These are phyloP conservation scores for Nigrospora sphaerica DNA, from an alignment of 2,329 filamentous ascomycete genomes.

Conservation along the genomic window DNA sequence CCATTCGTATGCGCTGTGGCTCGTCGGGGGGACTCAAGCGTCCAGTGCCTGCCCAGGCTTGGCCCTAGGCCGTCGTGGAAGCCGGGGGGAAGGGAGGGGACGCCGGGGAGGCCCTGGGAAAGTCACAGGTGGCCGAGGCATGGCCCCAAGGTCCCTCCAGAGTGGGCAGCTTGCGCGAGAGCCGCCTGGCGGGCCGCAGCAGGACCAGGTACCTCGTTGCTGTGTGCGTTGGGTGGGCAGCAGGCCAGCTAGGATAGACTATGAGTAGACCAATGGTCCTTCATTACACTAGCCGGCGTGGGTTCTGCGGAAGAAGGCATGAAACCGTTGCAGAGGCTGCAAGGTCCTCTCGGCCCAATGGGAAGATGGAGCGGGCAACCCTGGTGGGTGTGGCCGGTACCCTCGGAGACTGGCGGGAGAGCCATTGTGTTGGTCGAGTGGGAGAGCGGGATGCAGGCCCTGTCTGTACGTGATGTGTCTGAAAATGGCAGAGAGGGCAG, in stretches of 20 bases:
- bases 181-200: background rate
- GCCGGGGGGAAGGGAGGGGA: too few species aligned
- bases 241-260: constrained; percentile 33
- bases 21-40: too few species aligned
- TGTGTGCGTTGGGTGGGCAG: constrained; percentile 1
- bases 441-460: constrained; percentile 1
- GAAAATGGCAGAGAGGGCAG: background rate
- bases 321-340: constrained; percentile 36
- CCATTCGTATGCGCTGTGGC: too few species aligned
- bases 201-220: constrained; percentile 2
- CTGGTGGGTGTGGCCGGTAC: constrained; percentile 20
- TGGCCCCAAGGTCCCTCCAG: background rate
- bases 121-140: too few species aligned
- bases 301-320: constrained; percentile 44
- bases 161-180: constrained; percentile 4
- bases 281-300: constrained; percentile 35
- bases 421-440: too few species aligned
- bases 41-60: too few species aligned
- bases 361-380: constrained; percentile 14
- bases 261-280: constrained; percentile 32
- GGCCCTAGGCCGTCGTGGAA: too few species aligned
- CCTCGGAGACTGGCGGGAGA: too few species aligned
- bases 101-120: too few species aligned
- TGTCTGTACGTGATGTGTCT: constrained; percentile 2
- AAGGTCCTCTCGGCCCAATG: constrained; percentile 30